A percentile compares a stretch with the other conserved stretches of the same genome.
These are phyloP conservation scores for Metarhizium sp. DNA, from an alignment of 2,329 filamentous ascomycete species.

Conservation along the genomic window DNA sequence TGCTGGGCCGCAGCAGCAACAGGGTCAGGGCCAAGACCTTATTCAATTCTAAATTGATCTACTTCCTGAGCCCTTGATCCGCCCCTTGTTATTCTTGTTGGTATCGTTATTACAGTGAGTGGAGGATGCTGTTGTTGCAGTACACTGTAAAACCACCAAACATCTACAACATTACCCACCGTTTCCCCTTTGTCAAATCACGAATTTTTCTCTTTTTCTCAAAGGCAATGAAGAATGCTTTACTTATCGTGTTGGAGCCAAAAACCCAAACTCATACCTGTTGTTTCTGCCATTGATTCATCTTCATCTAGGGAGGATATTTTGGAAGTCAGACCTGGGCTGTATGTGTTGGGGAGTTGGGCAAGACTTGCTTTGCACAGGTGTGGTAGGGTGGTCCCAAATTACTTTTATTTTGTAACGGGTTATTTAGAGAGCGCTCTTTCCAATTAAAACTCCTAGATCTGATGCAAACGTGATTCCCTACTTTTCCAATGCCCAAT, in stretches of 20 bases:
- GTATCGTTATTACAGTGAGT: not conserved
- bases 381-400: conserved; percentile 1
- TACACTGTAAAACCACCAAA: not conserved
- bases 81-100: not conserved
- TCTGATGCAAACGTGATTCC: conserved; percentile 16
- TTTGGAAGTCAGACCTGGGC: not conserved
- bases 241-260: not conserved
- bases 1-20: conserved; percentile 37
- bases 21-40: conserved; percentile 45
- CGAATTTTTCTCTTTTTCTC: not conserved
- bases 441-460: conserved; percentile 24
- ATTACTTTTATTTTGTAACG: conserved; percentile 3
- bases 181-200: conserved; percentile 4
- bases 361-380: conserved; percentile 1
- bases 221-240: not conserved
- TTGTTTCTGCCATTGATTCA: not conserved
- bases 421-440: conserved; percentile 22
- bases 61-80: not conserved
- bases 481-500: conserved; percentile 4
- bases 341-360: not conserved
- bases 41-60: conserved; percentile 47
- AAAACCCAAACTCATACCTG: not conserved
- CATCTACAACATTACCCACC: not conserved
- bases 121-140: not conserved
- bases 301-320: not conserved